Base-by-base conservation (phyloP, 192 early-diverging fungal species). In the Mortierella antarctica region DNA sequence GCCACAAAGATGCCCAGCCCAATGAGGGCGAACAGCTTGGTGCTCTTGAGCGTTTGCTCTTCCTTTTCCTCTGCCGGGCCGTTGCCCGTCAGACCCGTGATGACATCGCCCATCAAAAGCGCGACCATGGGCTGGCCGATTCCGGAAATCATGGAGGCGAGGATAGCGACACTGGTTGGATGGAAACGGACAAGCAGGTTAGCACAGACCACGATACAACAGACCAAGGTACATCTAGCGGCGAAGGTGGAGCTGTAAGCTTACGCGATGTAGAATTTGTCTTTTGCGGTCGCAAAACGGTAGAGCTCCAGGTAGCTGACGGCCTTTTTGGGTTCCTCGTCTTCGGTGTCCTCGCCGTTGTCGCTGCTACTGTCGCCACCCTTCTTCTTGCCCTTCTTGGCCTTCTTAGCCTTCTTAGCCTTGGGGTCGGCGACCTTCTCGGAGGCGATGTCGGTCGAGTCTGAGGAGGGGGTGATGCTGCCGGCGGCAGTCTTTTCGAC, bases 301-400 rank as follows among this genome's bases (percentile, higher is more conserved):
- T 89, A 95, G 15, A 96, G 83, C 67, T 87, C 63, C 13, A 88
- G 48, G 42, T 92, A 67, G 11, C 87, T 63, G 5, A 95, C 89
- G 5, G 88, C 86, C 59, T 83, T 55, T 57, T 85, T 85, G 17
- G 85, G 68, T 44, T 81, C 83, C 10, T 74, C 72, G 17, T 64
- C 73, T 4, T 54, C 53, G 39, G 53, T 62, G 31, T 63, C 71
- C 15, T 65, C 47, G 0, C 41, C n/a, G 12, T 4, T 23, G 17
- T 40, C n/a, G 39, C 60, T 44, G 45, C 11, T 18, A 62, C 20
- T 31, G 8, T 53, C 54, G 17, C n/a, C 45, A 12, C 56, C 42
- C 44, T 62, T 63, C n/a, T 40, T 62, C 49, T 70, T 70, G 20
- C 31, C 39, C 54, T 67, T 69, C 46, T 61, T 50, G 18, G 21